Evolutionary conservation across 1,284 basidiomycete genomes (phyloP), one percentile per base, ranked within the genome.

Genomic region (Trichosporon faecale): DNA sequence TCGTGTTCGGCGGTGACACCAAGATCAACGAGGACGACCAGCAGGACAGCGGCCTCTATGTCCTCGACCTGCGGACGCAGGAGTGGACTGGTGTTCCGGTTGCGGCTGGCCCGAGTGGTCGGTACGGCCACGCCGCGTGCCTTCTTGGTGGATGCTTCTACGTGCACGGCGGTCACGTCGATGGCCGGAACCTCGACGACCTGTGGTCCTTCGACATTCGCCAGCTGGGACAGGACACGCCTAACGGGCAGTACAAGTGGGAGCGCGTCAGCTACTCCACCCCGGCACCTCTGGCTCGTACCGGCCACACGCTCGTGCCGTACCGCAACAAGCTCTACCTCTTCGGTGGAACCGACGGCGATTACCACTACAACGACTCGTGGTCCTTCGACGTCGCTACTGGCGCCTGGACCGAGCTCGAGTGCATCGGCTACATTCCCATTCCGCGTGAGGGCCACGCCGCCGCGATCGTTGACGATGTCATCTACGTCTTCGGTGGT

Each of bases 361-460:
- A 93, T 80, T 99, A 94, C 84, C 97, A 99, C 83, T 99, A 99
- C 85, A 99, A 99, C 83, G 97, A 99, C 80, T 99, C 96, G 5
- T 99, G 97, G 97, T 88, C 91, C 29, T 98, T 94, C 83, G 95
- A 98, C 82, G 86, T 95, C 63, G 87, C 87, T 35, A 91, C 93
- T 0, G 88, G 88, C 70, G 88, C 85, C 64, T 99, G 97, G 97
- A 88, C 91, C 14, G 97, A 99, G 82, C 86, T 99, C 68, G 90
- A 91, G 52, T 99, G 97, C 84, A 98, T 98, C 69, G 97, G 97
- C 1, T 99, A 93, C 83, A 98, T 98, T 71, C 97, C 97, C 18
- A 91, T 93, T 8, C 94, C 97, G 1, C 87, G 97, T 65, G 98
- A 99, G 83, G 97, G 97, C 0, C 98, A 99, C 78, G 93, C 97